Base-by-base conservation (phyloP, 176 grass and related monocot species). In the Thinopyrum elongatum region DNA sequence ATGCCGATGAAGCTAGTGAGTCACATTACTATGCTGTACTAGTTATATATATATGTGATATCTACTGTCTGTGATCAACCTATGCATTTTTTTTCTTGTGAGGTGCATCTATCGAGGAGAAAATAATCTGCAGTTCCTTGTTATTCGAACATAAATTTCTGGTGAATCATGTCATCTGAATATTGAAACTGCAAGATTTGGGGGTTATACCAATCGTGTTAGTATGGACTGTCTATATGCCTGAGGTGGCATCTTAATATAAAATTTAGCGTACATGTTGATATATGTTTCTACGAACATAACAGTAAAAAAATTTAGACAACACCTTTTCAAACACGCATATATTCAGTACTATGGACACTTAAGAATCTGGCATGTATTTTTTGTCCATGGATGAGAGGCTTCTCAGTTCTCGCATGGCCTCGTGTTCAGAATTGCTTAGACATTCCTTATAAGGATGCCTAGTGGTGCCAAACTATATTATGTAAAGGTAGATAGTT, bases 231-330 rank as follows among this genome's bases (percentile, higher is more conserved):
- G 7, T 7, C 30, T 23, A 33, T 63, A 46, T 66, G 3, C 6
- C 51, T 81, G 79, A 70, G 64, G 28, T 82, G 65, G 17, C 13
- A 82, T 69, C 65, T 65, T 65, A 33, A 57, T 70, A 58, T 55
- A 22, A 36, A 55, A 82, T 36, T 57, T 26, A 17, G 29, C 13
- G 6, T 4, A 36, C 46, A 38, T 16, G 10, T 25, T 23, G 7
- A 49, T 49, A 11, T 82, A 25, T 69, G 19, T 55, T 60, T 59
- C 23, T 58, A 35, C 27, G 30, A 1, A 81, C 25, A 74, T 36
- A 35, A 25, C 4, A 41, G 4, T 13, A 74, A 30, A 83, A 42
- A 22, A 21, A 17, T 1, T 23, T 61, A 15, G 62, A 34, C 21
- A 65, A 22, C 8, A 76, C 60, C 23, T 64, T 27, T 49, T 49